A percentile compares a stretch with the other conserved stretches of the same genome.
Conservation (phyloP, 2,329 filamentous ascomycete species). For the Beauveria pseudobassiana region DNA sequence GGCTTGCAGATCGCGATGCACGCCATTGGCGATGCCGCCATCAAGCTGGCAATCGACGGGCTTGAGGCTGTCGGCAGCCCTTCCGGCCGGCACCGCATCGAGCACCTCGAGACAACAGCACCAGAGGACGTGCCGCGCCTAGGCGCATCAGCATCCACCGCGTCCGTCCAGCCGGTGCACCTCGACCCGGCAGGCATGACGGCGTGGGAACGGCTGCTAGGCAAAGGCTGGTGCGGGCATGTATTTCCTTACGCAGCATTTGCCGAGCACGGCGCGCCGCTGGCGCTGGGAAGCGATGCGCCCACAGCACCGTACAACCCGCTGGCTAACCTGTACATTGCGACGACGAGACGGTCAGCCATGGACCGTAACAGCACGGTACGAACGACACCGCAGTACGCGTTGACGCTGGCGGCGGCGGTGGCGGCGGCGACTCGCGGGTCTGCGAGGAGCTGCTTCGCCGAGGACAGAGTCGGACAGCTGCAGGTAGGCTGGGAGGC, state of each 20-base stretch:
- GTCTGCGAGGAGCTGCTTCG: conserved; percentile 45
- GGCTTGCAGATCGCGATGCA: conserved; percentile 40
- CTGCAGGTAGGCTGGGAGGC: conserved; percentile 44
- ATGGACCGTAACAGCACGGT: conserved; percentile 27
- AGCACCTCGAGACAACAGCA: conserved; percentile 53
- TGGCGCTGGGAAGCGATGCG: conserved; percentile 53
- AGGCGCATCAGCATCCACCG: conserved; percentile 51
- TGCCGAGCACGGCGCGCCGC: conserved; percentile 41
- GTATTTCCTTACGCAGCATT: conserved; percentile 60
- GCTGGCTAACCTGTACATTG: conserved; percentile 50
- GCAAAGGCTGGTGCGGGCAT: conserved; percentile 43
- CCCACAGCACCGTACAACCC: conserved; percentile 51
- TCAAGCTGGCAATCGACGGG: conserved; percentile 47
- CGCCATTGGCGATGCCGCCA: conserved; percentile 29
- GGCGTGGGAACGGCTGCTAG: conserved; percentile 53
- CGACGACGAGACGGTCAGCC: conserved; percentile 45
- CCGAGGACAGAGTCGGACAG: conserved; percentile 40
- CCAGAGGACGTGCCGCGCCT: conserved; percentile 48
- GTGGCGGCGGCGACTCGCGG: conserved; percentile 42
- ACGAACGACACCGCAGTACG: conserved; percentile 42
- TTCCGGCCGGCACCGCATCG: conserved; percentile 49
- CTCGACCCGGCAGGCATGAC: conserved; percentile 53
- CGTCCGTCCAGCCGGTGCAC: conserved; percentile 51
- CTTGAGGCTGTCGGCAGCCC: conserved; percentile 35
- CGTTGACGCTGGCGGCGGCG: conserved; percentile 39